Evolutionary conservation across 306 rosid species (phyloP).

Genomic region (Cyclanthera cordifolia): DNA sequence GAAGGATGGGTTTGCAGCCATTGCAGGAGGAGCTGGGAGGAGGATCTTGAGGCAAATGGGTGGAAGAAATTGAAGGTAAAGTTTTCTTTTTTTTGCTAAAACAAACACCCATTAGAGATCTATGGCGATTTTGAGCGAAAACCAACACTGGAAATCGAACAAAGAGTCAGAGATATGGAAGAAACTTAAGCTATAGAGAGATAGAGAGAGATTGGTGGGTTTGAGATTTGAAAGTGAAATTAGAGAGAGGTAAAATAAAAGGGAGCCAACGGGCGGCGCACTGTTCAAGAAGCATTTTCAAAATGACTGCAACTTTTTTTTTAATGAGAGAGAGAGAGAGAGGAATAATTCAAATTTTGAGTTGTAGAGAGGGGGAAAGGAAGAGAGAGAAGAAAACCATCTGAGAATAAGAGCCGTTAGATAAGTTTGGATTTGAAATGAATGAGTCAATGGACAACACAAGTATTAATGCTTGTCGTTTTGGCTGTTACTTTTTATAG

Average conservation of each 20-base stretch:
- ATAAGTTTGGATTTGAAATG: not conserved
- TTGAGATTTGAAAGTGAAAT: slow-evolving; percentile 1
- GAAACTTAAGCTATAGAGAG: not conserved
- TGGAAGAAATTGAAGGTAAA: slow-evolving; percentile 25
- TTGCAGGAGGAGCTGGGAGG: not conserved
- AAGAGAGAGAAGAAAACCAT: not conserved
- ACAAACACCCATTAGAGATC: slow-evolving; percentile 65
- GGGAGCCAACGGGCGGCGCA: slow-evolving; percentile 11
- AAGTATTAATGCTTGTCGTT: not conserved
- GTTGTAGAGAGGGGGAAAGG: slow-evolving; percentile 1
- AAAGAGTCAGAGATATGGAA: not conserved
- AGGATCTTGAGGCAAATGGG: slow-evolving; percentile 15
- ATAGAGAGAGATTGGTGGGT: slow-evolving; percentile 1
- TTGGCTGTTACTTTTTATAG: not conserved
- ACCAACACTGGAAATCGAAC: not conserved
- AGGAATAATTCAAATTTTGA: slow-evolving; percentile 44
- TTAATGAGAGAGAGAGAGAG: not conserved
- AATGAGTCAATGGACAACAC: not conserved
- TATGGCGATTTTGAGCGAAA: not conserved
- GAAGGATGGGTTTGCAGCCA: not conserved
- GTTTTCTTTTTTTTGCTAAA: slow-evolving; percentile 61
- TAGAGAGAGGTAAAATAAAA: not conserved
- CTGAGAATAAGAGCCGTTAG: slow-evolving; percentile 7
- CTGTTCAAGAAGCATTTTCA: slow-evolving; percentile 29
- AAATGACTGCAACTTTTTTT: slow-evolving; percentile 13